Base-by-base conservation (phyloP, 176 grass and related monocot genomes). In the Leersia perrieri region DNA sequence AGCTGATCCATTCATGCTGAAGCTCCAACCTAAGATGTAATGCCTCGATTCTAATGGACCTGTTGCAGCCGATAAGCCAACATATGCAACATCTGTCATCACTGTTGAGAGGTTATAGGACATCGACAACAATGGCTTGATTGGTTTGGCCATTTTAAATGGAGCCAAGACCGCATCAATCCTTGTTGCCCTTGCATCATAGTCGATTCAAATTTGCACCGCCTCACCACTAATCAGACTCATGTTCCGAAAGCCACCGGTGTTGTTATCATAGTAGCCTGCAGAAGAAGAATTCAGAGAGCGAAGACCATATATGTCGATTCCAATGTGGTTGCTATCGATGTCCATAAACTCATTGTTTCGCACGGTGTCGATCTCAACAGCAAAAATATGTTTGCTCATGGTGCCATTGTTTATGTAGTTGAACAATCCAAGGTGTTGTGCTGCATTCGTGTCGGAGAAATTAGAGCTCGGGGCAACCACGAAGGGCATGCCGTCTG, bases 91-190 rank as follows among this genome's bases (percentile, higher is more conserved):
- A n/a, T n/a, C n/a, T n/a, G n/a, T n/a, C n/a, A 12, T 25, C 2
- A 80, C 47, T 1, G 3, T 12, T 23, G 78, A 80, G 0, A 80
- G 66, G 25, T 80, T 53, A 27, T 31, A 41, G 23, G 47, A 40
- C 9, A 15, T 10, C 31, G 35, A 40, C 23, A 80, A 5, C 10
- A 80, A 9, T n/a, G 78, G 78, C 47, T 10, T 60, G 0, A 29
- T 30, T 14, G 78, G 78, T n/a, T 68, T 80, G 47, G 47, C 1
- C 33, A 70, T n/a, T 1, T 22, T 18, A 1, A 80, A 47, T 9
- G 66, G 78, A 60, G 66, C 66, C 35, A 80, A n/a, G 33, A 66
- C 70, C 25, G 70, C 66, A 28, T n/a, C n/a, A n/a, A n/a, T n/a
- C n/a, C 1, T n/a, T 31, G 70, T 9, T 60, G 6, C 0, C 15